Evolutionary conservation across 371 early-diverging fungal species (phyloP).

Genomic region (Batkoa obscura): DNA sequence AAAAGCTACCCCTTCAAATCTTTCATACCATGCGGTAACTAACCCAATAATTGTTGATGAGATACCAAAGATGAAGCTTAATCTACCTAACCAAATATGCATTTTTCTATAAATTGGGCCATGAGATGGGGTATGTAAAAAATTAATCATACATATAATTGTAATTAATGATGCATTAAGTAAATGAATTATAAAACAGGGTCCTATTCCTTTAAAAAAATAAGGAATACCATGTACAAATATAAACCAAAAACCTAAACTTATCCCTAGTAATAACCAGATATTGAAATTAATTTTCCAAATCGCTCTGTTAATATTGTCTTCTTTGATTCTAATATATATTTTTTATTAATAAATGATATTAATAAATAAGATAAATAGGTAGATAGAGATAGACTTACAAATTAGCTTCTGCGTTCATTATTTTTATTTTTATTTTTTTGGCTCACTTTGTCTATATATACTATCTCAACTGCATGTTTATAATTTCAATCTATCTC

Average conservation of each 20-base stretch:
- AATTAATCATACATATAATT: neutral
- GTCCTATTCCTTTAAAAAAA: neutral
- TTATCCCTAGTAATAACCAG: neutral
- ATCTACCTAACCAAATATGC: neutral
- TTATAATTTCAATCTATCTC: too few relatives aligned
- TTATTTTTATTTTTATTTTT: too few relatives aligned
- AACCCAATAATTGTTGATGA: neutral
- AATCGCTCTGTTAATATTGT: neutral
- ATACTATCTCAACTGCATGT: too few relatives aligned
- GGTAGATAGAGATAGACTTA: too few relatives aligned
- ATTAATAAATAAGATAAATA: too few relatives aligned
- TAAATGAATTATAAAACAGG: neutral
- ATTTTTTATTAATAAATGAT: too few relatives aligned
- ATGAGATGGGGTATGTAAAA: neutral
- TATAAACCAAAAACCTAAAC: neutral
- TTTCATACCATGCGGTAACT: neutral
- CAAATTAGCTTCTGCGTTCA: too few relatives aligned
- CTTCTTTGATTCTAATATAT: too few relatives aligned
- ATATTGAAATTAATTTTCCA: neutral
- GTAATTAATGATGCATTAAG: neutral
- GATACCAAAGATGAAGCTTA: neutral
- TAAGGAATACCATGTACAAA: neutral
- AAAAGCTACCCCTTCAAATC: neutral
- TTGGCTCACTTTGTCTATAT: too few relatives aligned
- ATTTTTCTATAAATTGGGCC: neutral